Evolutionary conservation across 2,329 filamentous ascomycete species (phyloP), one percentile per base, ranked within the genome.

Genomic region (Talaromyces albobiverticillius): DNA sequence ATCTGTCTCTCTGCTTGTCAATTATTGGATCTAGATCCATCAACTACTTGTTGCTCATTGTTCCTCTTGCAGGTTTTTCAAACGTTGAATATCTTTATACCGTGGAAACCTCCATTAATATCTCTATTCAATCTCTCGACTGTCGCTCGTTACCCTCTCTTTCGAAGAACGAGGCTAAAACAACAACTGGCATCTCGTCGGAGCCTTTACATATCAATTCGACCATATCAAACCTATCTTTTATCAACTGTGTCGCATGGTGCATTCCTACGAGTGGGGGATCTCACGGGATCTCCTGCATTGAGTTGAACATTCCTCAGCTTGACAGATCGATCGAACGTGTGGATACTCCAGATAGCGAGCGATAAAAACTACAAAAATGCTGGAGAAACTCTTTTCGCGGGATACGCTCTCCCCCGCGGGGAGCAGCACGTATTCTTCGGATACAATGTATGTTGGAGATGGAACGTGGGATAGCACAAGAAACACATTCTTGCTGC

Each of bases 401-500:
- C 55, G 63, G 25, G 64, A 68, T 61, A 65, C 67, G 22, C 75
- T 85, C 14, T 78, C 82, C 46, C 74, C 81, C 31, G 75, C 84
- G 3, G 84, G 84, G 61, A 82, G 79, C 70, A 83, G 81, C 65
- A 79, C 77, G 31, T 87, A 87, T 69, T 71, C 77, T 40, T 85
- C 83, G 43, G 76, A 80, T 67, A 83, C 81, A 40, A 75, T 87
- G 71, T 77, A 80, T 64, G 83, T 87, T 47, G 84, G 84, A 47
- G 84, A 87, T 70, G 84, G 84, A 38, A 87, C 84, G 59, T 87
- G 84, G 84, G 82, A 86, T 60, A 77, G 76, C 29, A 70, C 76
- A 58, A 76, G 82, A 58, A 83, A 87, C 62, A 82, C 79, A 10
- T 87, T 87, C 64, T 74, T 87, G 60, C 68, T 87, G 53, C 84